A percentile compares a stretch with the other conserved stretches of the same genome.
Evolutionary conservation across 139 green algal genomes (phyloP).

Genomic region (Chlamydomonas sphaeroides): DNA sequence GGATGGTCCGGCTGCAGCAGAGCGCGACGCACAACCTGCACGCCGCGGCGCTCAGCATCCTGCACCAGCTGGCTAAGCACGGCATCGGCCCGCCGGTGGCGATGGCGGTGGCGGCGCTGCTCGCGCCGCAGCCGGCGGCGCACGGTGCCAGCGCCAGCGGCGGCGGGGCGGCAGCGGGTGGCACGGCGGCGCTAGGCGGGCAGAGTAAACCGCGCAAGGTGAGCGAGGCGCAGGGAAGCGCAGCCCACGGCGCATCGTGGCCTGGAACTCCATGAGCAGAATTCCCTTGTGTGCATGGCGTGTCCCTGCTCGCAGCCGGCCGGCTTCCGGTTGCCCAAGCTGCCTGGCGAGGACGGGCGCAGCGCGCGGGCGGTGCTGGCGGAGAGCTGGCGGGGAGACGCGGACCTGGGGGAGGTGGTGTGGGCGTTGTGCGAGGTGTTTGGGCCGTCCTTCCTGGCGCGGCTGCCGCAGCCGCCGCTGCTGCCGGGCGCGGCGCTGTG

Average conservation of each 20-base stretch:
- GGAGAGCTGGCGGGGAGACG: conserved; percentile 57
- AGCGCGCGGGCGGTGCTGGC: conserved; percentile 38
- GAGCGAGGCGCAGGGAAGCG: neutral
- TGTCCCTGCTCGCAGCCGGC: no score
- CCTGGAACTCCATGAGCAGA: no score
- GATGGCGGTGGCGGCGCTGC: neutral
- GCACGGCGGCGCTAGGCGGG: no score
- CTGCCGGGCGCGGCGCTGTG: neutral
- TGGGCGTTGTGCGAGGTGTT: conserved; percentile 52
- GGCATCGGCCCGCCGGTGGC: neutral
- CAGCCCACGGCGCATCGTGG: no score
- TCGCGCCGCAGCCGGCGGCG: neutral
- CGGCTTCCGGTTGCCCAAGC: no score
- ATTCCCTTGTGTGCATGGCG: no score
- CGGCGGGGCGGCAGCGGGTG: neutral
- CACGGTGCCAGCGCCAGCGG: neutral
- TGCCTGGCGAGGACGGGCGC: no score
- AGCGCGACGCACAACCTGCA: no score
- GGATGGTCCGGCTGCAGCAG: no score
- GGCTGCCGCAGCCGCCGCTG: conserved; percentile 44
- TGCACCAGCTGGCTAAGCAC: conserved; percentile 25
- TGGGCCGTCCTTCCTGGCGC: conserved; percentile 51
- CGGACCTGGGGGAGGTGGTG: conserved; percentile 45
- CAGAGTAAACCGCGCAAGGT: neutral
- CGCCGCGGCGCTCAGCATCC: no score